Percentiles rank a stretch among this genome's conserved stretches.
Conservation (phyloP, 2,329 filamentous ascomycete species). For the Stemphylium beticola region DNA sequence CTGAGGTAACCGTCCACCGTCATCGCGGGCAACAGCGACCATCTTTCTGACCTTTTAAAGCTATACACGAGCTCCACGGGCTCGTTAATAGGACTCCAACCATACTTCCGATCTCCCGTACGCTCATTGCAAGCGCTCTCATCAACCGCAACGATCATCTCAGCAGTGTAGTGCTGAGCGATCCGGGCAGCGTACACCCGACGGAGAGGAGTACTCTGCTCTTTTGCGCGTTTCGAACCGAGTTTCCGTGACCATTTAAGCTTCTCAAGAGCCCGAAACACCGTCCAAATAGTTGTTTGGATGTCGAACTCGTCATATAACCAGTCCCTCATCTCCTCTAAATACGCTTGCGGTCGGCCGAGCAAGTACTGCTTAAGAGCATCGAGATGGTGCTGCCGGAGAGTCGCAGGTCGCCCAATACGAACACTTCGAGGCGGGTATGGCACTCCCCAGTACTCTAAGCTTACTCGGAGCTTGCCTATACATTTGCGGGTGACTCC, state of each 20-base stretch:
- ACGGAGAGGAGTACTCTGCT: too few species aligned
- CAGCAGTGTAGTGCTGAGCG: slow-evolving; percentile 4
- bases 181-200: too few species aligned
- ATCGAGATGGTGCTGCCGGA: not conserved
- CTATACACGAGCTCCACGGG: not conserved
- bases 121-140: slow-evolving; percentile 18
- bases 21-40: slow-evolving; percentile 15
- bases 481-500: not conserved
- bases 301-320: slow-evolving; percentile 4
- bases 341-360: slow-evolving; percentile 9
- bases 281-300: not conserved
- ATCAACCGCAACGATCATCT: slow-evolving; percentile 16
- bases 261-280: not conserved
- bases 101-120: slow-evolving; percentile 18
- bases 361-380: not conserved
- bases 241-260: too few species aligned
- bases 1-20: slow-evolving; percentile 11
- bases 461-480: not conserved
- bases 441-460: not conserved
- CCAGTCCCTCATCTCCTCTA: slow-evolving; percentile 13
- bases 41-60: not conserved
- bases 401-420: not conserved
- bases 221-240: too few species aligned
- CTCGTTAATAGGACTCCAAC: slow-evolving; percentile 4
- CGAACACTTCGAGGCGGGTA: not conserved